A percentile compares a stretch with the other conserved stretches of the same genome.
Conservation (phyloP, 2,329 filamentous ascomycete genomes). For the Fonsecaea monophora region DNA sequence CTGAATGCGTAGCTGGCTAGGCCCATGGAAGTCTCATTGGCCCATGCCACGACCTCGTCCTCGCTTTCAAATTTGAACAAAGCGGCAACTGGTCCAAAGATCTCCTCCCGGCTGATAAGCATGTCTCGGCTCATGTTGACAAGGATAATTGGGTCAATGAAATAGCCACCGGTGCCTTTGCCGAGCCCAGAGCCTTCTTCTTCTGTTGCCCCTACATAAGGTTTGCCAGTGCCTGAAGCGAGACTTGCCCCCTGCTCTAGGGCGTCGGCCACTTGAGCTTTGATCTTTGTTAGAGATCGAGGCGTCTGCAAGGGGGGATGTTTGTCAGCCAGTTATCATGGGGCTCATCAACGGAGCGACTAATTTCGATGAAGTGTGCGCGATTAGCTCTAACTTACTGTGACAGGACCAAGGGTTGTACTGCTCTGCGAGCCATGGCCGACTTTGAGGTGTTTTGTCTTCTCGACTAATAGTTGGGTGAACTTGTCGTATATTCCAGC, state of each 20-base stretch:
- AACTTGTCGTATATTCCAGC: constrained; percentile 67
- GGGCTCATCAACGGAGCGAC: no score
- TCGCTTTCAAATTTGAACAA: constrained; percentile 61
- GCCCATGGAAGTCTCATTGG: constrained; percentile 64
- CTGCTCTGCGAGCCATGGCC: constrained; percentile 60
- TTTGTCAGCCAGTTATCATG: no score
- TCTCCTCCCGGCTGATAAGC: constrained; percentile 53
- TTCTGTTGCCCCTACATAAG: neutral
- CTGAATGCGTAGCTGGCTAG: constrained; percentile 66
- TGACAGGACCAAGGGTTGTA: constrained; percentile 62
- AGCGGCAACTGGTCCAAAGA: constrained; percentile 59
- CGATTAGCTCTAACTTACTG: no score
- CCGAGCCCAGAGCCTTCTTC: constrained; percentile 51
- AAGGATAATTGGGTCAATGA: constrained; percentile 67
- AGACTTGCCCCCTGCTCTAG: constrained; percentile 62
- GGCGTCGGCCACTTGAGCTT: constrained; percentile 53
- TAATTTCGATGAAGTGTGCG: no score
- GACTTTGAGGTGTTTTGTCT: constrained; percentile 62
- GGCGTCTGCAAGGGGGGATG: constrained; percentile 52
- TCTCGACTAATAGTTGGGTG: constrained; percentile 60
- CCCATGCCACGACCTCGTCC: constrained; percentile 56
- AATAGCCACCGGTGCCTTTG: constrained; percentile 62
- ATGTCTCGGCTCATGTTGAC: constrained; percentile 57
- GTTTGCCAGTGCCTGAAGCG: constrained; percentile 53
- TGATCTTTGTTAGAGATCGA: constrained; percentile 45